A percentile compares a stretch with the other conserved stretches of the same genome.
Conservation (phyloP, 139 green algal species). For the Chlorella vulgaris region DNA sequence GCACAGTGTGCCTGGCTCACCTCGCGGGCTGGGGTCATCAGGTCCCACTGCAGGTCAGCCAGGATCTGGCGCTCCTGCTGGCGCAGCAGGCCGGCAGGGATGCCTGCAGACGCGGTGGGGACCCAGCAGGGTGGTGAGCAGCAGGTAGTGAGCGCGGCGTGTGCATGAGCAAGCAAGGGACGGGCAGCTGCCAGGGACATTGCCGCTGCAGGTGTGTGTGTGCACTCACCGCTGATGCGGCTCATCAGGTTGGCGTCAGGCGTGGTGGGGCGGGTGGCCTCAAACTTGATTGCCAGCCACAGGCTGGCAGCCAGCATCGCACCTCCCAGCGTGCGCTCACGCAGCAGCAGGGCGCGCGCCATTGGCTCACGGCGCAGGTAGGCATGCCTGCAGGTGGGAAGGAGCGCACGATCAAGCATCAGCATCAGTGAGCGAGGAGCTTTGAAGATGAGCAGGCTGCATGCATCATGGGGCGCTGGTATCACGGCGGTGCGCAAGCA, state of each 20-base stretch:
- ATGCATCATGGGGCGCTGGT: too few relatives aligned
- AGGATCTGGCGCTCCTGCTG: slow-evolving; percentile 2
- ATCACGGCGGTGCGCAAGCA: too few relatives aligned
- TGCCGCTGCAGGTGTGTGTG: neutral
- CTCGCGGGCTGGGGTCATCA: neutral
- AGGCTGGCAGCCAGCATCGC: slow-evolving; percentile 18
- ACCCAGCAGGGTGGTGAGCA: too few relatives aligned
- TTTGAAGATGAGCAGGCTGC: too few relatives aligned
- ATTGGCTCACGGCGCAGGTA: neutral
- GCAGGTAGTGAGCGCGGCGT: too few relatives aligned
- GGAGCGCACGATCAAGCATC: neutral
- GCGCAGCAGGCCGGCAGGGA: slow-evolving; percentile 2
- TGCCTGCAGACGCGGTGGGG: slow-evolving; percentile 2
- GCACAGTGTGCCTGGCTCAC: too few relatives aligned
- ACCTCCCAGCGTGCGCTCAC: neutral
- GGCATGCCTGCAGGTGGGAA: slow-evolving; percentile 3
- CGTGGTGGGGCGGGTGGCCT: slow-evolving; percentile 12
- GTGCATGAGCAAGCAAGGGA: too few relatives aligned
- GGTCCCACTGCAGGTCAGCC: neutral
- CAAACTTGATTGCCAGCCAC: slow-evolving; percentile 23
- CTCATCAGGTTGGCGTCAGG: slow-evolving; percentile 23
- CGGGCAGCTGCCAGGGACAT: too few relatives aligned
- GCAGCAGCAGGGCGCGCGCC: neutral
- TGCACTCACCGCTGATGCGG: neutral
- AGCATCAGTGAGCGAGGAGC: too few relatives aligned